phyloP scores from a whole-genome alignment of 192 early-diverging fungal species.

The Chytriomyces sp. region DNA sequence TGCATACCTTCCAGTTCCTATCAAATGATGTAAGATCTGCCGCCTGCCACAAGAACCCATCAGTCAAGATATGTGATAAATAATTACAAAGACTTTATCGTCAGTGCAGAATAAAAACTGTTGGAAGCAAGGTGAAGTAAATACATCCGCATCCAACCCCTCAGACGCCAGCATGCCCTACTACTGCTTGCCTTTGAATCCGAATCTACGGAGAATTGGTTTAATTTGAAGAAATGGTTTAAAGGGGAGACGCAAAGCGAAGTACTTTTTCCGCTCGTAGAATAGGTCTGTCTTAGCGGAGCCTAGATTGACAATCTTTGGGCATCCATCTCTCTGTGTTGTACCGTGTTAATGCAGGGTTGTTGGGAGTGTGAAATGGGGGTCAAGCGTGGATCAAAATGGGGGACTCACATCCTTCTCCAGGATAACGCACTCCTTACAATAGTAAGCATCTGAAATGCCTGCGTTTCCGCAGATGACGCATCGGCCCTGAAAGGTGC shows the following conservation, averaged over 20 bases:
- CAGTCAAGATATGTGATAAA: too few species aligned
- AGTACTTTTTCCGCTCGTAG: slow-evolving; percentile 92
- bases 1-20: too few species aligned
- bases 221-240: not conserved
- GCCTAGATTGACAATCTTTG: slow-evolving; percentile 97
- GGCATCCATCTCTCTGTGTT: slow-evolving; percentile 86
- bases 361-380: too few species aligned
- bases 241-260: not conserved
- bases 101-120: too few species aligned
- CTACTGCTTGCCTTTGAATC: slow-evolving; percentile 38
- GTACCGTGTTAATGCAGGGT: too few species aligned
- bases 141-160: too few species aligned
- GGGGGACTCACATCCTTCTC: slow-evolving; percentile 88
- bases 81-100: too few species aligned
- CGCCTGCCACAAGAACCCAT: too few species aligned
- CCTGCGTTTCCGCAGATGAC: slow-evolving; percentile 88
- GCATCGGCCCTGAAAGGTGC: slow-evolving; percentile 85
- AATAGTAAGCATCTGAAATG: slow-evolving; percentile 93
- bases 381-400: too few species aligned
- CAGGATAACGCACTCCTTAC: slow-evolving; percentile 83
- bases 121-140: too few species aligned
- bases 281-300: slow-evolving; percentile 88
- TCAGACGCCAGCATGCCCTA: too few species aligned
- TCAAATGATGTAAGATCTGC: too few species aligned
- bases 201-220: slow-evolving; percentile 19